Percentiles rank a stretch among this genome's conserved stretches.
Evolutionary conservation across 2,329 filamentous ascomycete species (phyloP).

Genomic region (Botrytis pseudocinerea): DNA sequence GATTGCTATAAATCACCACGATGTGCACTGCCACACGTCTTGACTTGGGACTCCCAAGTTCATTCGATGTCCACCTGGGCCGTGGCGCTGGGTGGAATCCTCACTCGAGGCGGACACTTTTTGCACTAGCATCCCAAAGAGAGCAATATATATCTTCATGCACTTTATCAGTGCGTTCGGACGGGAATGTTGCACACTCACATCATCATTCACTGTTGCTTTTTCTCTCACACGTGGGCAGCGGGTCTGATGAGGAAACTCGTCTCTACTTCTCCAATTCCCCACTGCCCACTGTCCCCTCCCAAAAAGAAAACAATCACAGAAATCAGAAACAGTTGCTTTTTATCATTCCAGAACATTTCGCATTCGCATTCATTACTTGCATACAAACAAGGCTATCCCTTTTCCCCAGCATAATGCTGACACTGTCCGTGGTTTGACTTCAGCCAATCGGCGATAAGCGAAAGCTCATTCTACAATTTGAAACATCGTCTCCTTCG

Average conservation of each 20-base stretch:
- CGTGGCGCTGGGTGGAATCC: neutral
- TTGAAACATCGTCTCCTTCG: neutral
- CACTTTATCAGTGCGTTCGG: neutral
- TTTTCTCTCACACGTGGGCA: neutral
- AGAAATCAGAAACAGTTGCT: neutral
- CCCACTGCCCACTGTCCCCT: neutral
- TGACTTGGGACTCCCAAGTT: slow-evolving; percentile 5
- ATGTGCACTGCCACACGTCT: slow-evolving; percentile 8
- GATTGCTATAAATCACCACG: neutral
- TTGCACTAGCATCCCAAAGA: neutral
- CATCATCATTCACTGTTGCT: neutral
- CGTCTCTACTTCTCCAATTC: neutral
- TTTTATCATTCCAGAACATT: neutral
- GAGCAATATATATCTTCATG: slow-evolving; percentile 5
- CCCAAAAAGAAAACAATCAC: neutral
- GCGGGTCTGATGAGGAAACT: neutral
- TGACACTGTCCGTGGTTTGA: neutral
- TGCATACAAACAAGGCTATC: slow-evolving; percentile 1
- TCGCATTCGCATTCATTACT: neutral
- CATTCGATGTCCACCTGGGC: neutral
- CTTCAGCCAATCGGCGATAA: neutral
- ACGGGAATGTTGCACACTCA: neutral
- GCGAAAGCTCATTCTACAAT: neutral
- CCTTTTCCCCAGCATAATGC: neutral
- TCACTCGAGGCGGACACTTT: neutral